Percentiles rank a stretch among this genome's conserved stretches.
These are phyloP conservation scores for Senecio squalidus DNA, from an alignment of 140 eudicot species.

Conservation along the genomic window DNA sequence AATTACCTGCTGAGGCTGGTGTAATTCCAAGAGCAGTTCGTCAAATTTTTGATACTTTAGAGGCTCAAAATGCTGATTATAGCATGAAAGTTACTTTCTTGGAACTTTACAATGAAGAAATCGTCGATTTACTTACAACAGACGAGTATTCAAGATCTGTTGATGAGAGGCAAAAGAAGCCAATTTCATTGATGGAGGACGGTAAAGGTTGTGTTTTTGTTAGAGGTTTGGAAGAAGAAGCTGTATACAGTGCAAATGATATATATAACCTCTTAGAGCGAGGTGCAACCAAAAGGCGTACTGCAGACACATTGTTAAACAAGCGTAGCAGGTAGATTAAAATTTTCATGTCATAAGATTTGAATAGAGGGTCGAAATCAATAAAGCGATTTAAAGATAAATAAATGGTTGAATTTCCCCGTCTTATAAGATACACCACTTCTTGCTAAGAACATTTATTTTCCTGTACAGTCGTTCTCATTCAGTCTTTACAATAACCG, in stretches of 20 bases:
- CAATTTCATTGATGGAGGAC: slow-evolving; percentile 79
- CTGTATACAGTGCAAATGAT: slow-evolving; percentile 86
- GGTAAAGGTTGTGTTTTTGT: slow-evolving; percentile 77
- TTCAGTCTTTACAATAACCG: slow-evolving; percentile 78
- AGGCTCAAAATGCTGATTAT: slow-evolving; percentile 80
- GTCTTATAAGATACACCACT: not conserved
- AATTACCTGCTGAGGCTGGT: slow-evolving; percentile 80
- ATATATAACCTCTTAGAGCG: slow-evolving; percentile 74
- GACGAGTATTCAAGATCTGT: slow-evolving; percentile 49
- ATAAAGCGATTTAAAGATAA: not conserved
- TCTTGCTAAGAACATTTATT: slow-evolving; percentile 11
- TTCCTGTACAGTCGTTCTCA: slow-evolving; percentile 73
- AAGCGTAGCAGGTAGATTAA: slow-evolving; percentile 63
- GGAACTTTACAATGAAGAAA: slow-evolving; percentile 89
- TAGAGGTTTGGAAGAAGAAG: slow-evolving; percentile 94
- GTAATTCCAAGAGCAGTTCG: slow-evolving; percentile 91
- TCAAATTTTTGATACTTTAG: slow-evolving; percentile 75
- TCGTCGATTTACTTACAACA: slow-evolving; percentile 63
- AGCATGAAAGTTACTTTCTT: slow-evolving; percentile 80
- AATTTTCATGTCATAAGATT: not conserved
- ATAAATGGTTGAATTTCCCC: not conserved
- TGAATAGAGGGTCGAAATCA: not conserved
- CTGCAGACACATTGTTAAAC: slow-evolving; percentile 80
- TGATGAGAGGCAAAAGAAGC: slow-evolving; percentile 70
- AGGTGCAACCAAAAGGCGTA: slow-evolving; percentile 83